Base-by-base conservation (phyloP, 1,139 yeast species). In the Wickerhamomyces sp. region DNA sequence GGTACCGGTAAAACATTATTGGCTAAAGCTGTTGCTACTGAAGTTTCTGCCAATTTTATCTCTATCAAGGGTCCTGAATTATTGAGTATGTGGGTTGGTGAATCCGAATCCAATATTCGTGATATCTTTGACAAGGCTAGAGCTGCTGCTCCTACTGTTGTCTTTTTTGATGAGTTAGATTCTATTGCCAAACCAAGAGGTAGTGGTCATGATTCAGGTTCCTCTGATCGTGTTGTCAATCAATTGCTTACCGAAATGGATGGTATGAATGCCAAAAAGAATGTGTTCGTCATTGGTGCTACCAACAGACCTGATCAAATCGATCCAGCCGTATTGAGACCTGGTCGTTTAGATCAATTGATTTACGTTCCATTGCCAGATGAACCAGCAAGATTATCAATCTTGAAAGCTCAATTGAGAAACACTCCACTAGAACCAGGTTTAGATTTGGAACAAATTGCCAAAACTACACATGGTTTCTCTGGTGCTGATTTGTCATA, bases 211-310 rank as follows among this genome's bases (percentile, higher is more conserved):
- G 95, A 97, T 36, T 97, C 98, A 62, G 99, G 99, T 55, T 99
- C 98, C 14, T 83, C 95, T 40, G 99, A 93, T 72, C 84, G 99
- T 70, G 99, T 93, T 55, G 99, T 94, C 49, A 93, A 93, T 73
- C 99, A 93, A 74, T 81, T 93, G 64, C 81, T 93, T 67, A 94
- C 99, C 10, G 99, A 93, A 73, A 93, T 93, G 99, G 99, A 93
- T 69, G 99, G 99, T 79, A 91, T 94, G 98, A 93, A 93, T 65
- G 96, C 97, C 57, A 93, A 93, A 76, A 93, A 94, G 82, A 93
- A 93, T 63, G 99, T 93, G 40, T 93, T 94, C 63, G 97, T 93
- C 47, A 89, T 93, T 72, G 99, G 99, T 71, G 99, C 99, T 41
- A 93, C 99, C 50, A 93, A 93, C 71, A 84, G 99, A 76, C 99